phyloP scores from a whole-genome alignment of 352 stramenopile species.

The Aphanomyces stellatus region DNA sequence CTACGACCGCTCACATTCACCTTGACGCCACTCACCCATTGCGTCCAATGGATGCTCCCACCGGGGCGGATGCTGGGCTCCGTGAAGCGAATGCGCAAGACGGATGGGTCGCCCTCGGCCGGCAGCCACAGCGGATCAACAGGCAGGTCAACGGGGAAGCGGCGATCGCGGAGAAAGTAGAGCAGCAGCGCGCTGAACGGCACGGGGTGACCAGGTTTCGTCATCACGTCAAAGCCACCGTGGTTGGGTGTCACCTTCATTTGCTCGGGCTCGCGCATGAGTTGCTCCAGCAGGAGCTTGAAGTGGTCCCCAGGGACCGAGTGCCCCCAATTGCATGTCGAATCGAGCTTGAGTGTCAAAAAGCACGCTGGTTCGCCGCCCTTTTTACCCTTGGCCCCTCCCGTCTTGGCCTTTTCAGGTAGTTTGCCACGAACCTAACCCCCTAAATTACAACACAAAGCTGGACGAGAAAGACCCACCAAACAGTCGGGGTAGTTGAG shows the following conservation, averaged over 20 bases:
- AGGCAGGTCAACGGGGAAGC: slow-evolving; percentile 60
- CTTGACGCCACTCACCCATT: slow-evolving; percentile 50
- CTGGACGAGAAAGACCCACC: slow-evolving; percentile 42
- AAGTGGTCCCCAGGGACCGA: not conserved
- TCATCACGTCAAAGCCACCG: not conserved
- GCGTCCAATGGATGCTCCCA: slow-evolving; percentile 39
- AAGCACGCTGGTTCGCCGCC: not conserved
- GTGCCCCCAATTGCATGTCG: not conserved
- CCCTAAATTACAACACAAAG: too few relatives aligned
- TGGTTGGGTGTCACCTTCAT: not conserved
- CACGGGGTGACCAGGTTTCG: not conserved
- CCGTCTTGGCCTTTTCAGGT: slow-evolving; percentile 18
- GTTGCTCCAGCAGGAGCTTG: not conserved
- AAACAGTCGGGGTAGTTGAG: slow-evolving; percentile 71
- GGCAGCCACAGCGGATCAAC: slow-evolving; percentile 23
- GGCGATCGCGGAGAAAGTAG: slow-evolving; percentile 66
- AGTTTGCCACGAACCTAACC: too few relatives aligned
- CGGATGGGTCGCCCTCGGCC: slow-evolving; percentile 23
- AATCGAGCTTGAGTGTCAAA: slow-evolving; percentile 4
- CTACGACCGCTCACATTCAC: slow-evolving; percentile 51
- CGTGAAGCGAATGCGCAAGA: slow-evolving; percentile 39
- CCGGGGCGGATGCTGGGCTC: slow-evolving; percentile 35
- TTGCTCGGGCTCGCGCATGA: not conserved
- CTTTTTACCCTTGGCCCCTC: slow-evolving; percentile 5
- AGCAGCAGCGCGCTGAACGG: slow-evolving; percentile 44